These are phyloP conservation scores for Oryza meridionalis DNA, from an alignment of 176 grass and related monocot genomes.

Conservation along the genomic window DNA sequence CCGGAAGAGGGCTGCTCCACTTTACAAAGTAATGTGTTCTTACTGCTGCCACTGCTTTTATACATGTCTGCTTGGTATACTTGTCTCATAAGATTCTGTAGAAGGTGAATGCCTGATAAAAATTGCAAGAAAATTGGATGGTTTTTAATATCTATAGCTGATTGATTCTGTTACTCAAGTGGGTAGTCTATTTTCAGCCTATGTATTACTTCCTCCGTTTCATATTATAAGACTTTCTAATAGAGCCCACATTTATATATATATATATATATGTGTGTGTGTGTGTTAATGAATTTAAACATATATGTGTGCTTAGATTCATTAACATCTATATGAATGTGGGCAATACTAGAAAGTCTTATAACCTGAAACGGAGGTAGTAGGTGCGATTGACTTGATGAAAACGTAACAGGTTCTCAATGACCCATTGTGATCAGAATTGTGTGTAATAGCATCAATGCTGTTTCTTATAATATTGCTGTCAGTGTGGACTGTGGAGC, in stretches of 20 bases:
- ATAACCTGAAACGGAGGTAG: too few relatives aligned
- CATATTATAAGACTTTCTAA: too few relatives aligned
- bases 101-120: not conserved
- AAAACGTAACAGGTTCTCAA: not conserved
- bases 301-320: too few relatives aligned
- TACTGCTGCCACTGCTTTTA: conserved; percentile 12
- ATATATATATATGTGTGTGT: too few relatives aligned
- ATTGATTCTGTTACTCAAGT: not conserved
- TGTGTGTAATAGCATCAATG: not conserved
- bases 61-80: not conserved
- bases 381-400: not conserved
- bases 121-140: not conserved
- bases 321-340: too few relatives aligned
- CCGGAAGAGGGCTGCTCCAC: conserved; percentile 77
- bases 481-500: not conserved
- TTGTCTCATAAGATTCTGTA: not conserved
- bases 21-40: conserved; percentile 67
- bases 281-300: too few relatives aligned
- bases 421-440: not conserved
- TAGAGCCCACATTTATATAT: too few relatives aligned
- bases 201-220: too few relatives aligned
- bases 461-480: conserved; percentile 3
- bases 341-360: too few relatives aligned
- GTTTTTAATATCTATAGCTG: not conserved
- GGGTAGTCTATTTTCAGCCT: not conserved